Conservation (phyloP, 768 basidiomycete species). For the Tylopilus plumbeoviolaceoides region DNA sequence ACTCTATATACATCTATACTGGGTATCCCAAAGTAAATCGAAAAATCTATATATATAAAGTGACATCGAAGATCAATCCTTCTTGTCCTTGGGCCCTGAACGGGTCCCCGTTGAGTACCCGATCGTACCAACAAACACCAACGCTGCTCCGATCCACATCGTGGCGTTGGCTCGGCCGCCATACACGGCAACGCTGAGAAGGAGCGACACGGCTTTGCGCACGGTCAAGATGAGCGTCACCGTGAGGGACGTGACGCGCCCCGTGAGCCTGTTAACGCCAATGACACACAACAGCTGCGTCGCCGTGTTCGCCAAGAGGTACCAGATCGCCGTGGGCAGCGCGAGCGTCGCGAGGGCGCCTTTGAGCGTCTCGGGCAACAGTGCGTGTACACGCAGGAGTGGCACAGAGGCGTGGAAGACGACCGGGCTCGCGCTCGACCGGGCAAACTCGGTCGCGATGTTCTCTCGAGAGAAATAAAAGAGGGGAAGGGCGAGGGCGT, state of each 20-base stretch:
- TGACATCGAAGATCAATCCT: constrained; percentile 13
- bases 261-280: constrained; percentile 84
- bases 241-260: constrained; percentile 65
- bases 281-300: constrained; percentile 84
- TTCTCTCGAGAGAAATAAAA: constrained; percentile 59
- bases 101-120: constrained; percentile 48
- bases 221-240: constrained; percentile 81
- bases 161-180: constrained; percentile 37
- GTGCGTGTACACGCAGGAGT: neutral
- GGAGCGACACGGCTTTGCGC: constrained; percentile 72
- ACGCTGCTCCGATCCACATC: constrained; percentile 67
- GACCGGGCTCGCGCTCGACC: constrained; percentile 9
- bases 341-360: neutral
- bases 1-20: neutral
- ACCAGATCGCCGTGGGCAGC: constrained; percentile 58
- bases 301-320: constrained; percentile 70
- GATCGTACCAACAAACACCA: constrained; percentile 70
- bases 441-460: constrained; percentile 32
- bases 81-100: constrained; percentile 19
- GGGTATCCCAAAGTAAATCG: too few species aligned
- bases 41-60: neutral
- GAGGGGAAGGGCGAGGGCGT: constrained; percentile 75
- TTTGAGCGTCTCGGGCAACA: neutral
- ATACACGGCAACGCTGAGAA: constrained; percentile 60
- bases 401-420: constrained; percentile 9